Base-by-base conservation (phyloP, 495 filamentous ascomycete species). In the Penicillium silybi region DNA sequence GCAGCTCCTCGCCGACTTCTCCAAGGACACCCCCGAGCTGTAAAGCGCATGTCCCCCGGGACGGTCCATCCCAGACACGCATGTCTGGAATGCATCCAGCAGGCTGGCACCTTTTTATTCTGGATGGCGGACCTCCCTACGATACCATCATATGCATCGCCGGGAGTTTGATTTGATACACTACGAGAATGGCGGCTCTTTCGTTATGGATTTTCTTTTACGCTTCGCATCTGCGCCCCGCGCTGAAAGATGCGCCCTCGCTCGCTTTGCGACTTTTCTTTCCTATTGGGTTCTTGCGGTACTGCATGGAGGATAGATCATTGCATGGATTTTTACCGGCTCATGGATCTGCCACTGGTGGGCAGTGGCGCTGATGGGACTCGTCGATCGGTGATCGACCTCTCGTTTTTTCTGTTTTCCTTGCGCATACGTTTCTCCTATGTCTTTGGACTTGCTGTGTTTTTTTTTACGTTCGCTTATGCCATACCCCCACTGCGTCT, bases 321-420 rank as follows among this genome's bases (percentile, higher is more conserved):
- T 66, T 52, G 58, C 55, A 62, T 62, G 52, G 55, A 64, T 58
- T n/a, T n/a, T n/a, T 46, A 50, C 45, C 52, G 53, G 56, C 38
- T 41, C 54, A 65, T 63, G 56, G 48, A 58, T 64, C 67, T 70
- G 68, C 66, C 61, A 58, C 66, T 67, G 64, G 62, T 44, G 56
- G 61, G 59, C 57, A 59, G 64, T 63, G 61, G 65, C 59, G 59
- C 63, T 57, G 53, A 57, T 60, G 53, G 52, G 42, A 25, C n/a
- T 49, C 41, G 54, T 62, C 53, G 59, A 65, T 58, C 59, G 44
- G 49, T 44, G 60, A 61, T 63, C 52, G 49, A 58, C 45, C 50
- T 42, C 41, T 53, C 47, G 53, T 43, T 46, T 52, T 23, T 42
- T n/a, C 20, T 46, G 23, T 37, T 49, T 52, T 49, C 42, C 48